phyloP scores from a whole-genome alignment of 2,329 filamentous ascomycete species.

The Botrytis byssoidea region DNA sequence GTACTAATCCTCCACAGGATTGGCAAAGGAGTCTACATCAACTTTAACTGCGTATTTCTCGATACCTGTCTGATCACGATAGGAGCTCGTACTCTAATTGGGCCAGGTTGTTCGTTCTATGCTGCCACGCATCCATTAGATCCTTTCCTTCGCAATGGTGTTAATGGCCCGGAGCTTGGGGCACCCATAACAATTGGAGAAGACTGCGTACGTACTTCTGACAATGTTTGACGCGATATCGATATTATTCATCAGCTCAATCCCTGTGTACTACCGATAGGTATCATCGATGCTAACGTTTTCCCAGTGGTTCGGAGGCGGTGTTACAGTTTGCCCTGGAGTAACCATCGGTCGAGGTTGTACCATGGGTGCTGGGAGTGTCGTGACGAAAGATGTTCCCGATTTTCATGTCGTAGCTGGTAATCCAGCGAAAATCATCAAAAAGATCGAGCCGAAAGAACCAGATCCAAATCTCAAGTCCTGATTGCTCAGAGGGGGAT shows the following conservation, averaged over 20 bases:
- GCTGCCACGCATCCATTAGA: constrained; percentile 76
- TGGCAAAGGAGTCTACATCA: constrained; percentile 72
- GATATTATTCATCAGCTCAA: background rate
- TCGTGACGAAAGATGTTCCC: constrained; percentile 76
- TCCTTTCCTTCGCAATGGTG: constrained; percentile 70
- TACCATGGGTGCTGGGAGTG: constrained; percentile 76
- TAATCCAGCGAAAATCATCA: constrained; percentile 63
- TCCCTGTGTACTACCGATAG: background rate
- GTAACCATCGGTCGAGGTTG: constrained; percentile 74
- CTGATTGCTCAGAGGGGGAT: background rate
- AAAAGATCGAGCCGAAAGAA: constrained; percentile 41
- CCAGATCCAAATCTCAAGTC: constrained; percentile 30
- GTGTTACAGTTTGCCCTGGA: constrained; percentile 68
- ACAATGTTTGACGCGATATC: background rate
- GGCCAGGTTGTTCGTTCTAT: constrained; percentile 75
- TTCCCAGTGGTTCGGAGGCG: constrained; percentile 66
- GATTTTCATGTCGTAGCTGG: constrained; percentile 62
- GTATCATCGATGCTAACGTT: background rate
- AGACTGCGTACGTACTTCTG: constrained; percentile 55
- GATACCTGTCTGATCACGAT: constrained; percentile 75
- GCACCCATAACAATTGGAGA: constrained; percentile 72
- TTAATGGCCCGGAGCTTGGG: constrained; percentile 70
- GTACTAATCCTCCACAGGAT: constrained; percentile 44
- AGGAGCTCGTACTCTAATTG: constrained; percentile 74
- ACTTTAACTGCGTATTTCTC: constrained; percentile 70